phyloP scores from a whole-genome alignment of 139 green algal species.

The Astrephomene gubernaculifera region DNA sequence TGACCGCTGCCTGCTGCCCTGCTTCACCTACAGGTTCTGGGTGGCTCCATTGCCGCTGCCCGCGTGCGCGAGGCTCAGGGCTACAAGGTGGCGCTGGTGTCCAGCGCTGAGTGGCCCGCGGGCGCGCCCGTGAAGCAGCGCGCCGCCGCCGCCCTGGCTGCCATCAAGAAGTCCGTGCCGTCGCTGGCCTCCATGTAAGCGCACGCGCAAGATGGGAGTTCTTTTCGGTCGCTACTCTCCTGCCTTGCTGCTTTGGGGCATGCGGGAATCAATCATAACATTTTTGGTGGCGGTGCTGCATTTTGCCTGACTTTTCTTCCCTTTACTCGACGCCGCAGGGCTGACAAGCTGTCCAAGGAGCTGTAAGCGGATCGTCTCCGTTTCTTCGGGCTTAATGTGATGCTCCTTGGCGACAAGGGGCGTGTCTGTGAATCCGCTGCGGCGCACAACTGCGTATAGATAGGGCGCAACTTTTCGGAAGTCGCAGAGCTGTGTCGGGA shows the following conservation, averaged over 20 bases:
- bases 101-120: constrained; percentile 22
- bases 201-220: background rate
- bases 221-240: background rate
- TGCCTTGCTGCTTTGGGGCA: background rate
- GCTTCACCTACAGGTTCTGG: constrained; percentile 46
- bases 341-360: constrained; percentile 16
- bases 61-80: constrained; percentile 55
- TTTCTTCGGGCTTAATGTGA: no score
- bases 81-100: constrained; percentile 58
- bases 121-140: constrained; percentile 38
- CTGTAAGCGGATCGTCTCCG: constrained; percentile 5
- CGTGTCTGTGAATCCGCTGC: no score
- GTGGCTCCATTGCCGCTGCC: constrained; percentile 44
- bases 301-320: background rate
- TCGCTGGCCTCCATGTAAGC: constrained; percentile 37
- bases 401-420: no score
- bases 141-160: constrained; percentile 57
- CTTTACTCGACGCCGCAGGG: background rate
- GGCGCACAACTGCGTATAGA: no score
- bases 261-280: background rate
- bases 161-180: constrained; percentile 54
- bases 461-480: no score
- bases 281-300: background rate
- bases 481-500: no score
- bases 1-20: background rate